Base-by-base conservation (phyloP, 495 filamentous ascomycete genomes). In the Aspergillus sclerotiicarbonarius region DNA sequence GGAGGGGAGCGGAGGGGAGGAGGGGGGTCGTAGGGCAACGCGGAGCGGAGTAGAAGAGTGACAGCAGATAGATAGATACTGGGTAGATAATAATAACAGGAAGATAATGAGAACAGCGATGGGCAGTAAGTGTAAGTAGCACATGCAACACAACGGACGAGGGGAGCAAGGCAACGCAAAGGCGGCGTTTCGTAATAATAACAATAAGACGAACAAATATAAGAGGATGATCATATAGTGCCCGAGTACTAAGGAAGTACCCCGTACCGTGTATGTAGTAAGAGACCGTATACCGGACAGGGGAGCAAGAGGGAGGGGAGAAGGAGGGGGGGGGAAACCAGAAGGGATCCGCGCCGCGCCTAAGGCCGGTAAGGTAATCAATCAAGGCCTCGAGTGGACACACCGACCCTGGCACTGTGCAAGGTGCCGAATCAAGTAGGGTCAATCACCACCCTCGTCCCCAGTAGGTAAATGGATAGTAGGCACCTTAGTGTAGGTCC, bases 351-450 rank as follows among this genome's bases (percentile, higher is more conserved):
- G 33, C 54, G 37, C 19, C 20, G 51, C 8, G 18, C 13, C 20
- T 49, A 49, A 30, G 19, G 41, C 46, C 13, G 33, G 39, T 56
- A 56, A 56, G 33, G 46, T 39, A 50, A 56, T 56, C 54, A 56
- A 56, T 56, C 44, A 56, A 50, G 41, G 20, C 32, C 19, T 30
- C 35, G 45, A 56, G 53, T 55, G 53, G 53, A 43, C 53, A 56
- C 54, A 50, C 54, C 54, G 29, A 56, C 41, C 19, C 53, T 55
- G 53, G 25, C 25, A 25, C 25, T 25, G 25, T 25, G 25, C 25
- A 25, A 25, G 25, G 2, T 25, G 25, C 25, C 25, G 25, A 25
- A 25, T 25, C 25, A 25, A 25, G 25, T 25, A 25, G 25, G 25
- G 25, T 25, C 25, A 25, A 25, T 25, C 25, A 25, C 25, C 25